These are phyloP conservation scores for Erodium chrysanthum DNA, from an alignment of 441 rosid genomes.

Conservation along the genomic window DNA sequence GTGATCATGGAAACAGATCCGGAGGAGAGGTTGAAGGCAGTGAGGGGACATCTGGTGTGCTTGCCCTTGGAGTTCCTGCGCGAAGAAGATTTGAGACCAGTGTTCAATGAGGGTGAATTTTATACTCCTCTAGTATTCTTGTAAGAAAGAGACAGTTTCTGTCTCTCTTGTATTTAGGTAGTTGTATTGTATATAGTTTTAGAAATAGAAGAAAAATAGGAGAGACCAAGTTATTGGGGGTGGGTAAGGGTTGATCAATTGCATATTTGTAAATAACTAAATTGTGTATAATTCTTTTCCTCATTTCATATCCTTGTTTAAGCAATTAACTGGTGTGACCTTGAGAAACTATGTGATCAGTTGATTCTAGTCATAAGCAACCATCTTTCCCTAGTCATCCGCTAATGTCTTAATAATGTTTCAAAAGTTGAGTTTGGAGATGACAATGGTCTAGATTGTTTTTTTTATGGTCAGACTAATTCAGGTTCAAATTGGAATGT, in stretches of 20 bases:
- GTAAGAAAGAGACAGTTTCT: slow-evolving; percentile 15
- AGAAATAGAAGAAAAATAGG: neutral
- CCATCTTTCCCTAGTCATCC: too few species aligned
- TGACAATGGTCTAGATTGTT: too few species aligned
- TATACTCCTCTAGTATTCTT: slow-evolving; percentile 95
- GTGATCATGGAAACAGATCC: too few species aligned
- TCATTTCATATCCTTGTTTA: too few species aligned
- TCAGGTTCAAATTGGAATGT: too few species aligned
- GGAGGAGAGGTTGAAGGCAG: slow-evolving; percentile 51
- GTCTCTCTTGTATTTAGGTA: neutral
- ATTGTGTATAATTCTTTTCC: too few species aligned
- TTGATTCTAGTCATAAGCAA: too few species aligned
- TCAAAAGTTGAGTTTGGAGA: too few species aligned
- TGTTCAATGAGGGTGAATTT: slow-evolving; percentile 90
- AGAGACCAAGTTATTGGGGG: neutral
- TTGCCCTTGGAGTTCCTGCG: slow-evolving; percentile 91
- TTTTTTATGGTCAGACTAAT: too few species aligned
- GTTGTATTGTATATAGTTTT: neutral
- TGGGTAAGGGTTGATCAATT: neutral
- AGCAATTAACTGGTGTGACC: too few species aligned
- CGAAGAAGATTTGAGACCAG: slow-evolving; percentile 89
- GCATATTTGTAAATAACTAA: neutral
- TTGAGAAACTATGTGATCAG: too few species aligned
- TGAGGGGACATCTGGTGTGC: slow-evolving; percentile 85
- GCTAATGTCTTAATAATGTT: too few species aligned